Conservation (phyloP, 2,329 filamentous ascomycete species). For the Dryadomyces quercus-mongolicae region DNA sequence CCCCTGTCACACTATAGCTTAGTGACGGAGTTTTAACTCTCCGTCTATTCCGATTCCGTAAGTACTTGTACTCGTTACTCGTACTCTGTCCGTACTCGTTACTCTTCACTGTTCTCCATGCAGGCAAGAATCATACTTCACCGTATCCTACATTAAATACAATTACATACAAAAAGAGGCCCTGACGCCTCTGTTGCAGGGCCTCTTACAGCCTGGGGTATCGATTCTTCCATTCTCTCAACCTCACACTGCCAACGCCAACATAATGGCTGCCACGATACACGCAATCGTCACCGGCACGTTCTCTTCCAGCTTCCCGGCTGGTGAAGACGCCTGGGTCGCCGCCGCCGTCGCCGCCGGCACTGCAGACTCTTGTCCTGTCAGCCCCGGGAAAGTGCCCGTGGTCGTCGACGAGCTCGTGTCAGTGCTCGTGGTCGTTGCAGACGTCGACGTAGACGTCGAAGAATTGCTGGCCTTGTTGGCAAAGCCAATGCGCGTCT, state of each 20-base stretch:
- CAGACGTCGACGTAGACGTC: background rate
- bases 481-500: constrained; percentile 41
- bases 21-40: too few species aligned
- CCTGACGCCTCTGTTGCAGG: too few species aligned
- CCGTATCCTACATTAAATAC: too few species aligned
- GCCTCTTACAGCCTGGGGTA: too few species aligned
- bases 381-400: constrained; percentile 18
- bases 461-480: background rate
- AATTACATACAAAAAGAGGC: too few species aligned
- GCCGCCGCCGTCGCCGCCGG: constrained; percentile 14
- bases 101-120: too few species aligned
- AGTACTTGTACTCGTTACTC: background rate
- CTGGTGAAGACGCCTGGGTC: constrained; percentile 12
- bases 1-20: constrained; percentile 20
- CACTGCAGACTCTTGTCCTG: constrained; percentile 23
- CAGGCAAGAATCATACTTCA: too few species aligned
- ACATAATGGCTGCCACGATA: constrained; percentile 14
- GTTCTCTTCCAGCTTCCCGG: constrained; percentile 14
- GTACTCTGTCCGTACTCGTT: background rate
- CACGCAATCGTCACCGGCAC: constrained; percentile 12
- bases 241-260: constrained; percentile 5
- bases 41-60: background rate
- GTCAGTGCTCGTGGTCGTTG: background rate
- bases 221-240: background rate
- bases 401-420: constrained; percentile 4